These are phyloP conservation scores for Hortiboletus flavorubellus DNA, from an alignment of 768 basidiomycete species.

Conservation along the genomic window DNA sequence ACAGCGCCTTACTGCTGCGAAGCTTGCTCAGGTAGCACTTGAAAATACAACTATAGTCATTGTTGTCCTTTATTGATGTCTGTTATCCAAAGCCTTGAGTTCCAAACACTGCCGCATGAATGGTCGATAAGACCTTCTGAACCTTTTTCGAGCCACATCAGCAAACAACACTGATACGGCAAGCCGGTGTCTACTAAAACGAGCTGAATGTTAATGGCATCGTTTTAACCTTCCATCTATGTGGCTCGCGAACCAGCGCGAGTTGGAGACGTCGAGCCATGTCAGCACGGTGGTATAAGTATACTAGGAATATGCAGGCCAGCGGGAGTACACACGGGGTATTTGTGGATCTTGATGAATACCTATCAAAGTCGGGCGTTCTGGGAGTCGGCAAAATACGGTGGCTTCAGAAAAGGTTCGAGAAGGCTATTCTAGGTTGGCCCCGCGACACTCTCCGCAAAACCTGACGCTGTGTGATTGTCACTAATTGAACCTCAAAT, in stretches of 20 bases:
- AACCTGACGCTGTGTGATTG: no score
- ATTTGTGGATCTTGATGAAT: neutral
- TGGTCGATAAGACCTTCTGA: neutral
- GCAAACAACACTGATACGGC: neutral
- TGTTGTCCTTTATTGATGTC: conserved; percentile 28
- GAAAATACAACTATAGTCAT: conserved; percentile 22
- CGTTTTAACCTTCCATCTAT: neutral
- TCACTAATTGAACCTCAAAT: no score
- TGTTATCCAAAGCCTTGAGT: conserved; percentile 24
- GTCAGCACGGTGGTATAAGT: no score
- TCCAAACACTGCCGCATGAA: conserved; percentile 12
- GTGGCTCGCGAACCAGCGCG: neutral
- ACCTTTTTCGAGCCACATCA: neutral
- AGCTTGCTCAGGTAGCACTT: conserved; percentile 11
- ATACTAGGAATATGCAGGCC: neutral
- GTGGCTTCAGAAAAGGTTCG: no score
- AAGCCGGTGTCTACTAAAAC: neutral
- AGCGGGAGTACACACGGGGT: neutral
- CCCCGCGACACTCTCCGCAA: no score
- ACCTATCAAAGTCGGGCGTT: neutral
- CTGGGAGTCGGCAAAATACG: no score
- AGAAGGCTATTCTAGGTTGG: no score
- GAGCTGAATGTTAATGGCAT: neutral
- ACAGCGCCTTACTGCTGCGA: conserved; percentile 8
- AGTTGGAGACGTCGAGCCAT: no score